Evolutionary conservation across 768 basidiomycete species (phyloP).

Genomic region (Suillus tomentosus): DNA sequence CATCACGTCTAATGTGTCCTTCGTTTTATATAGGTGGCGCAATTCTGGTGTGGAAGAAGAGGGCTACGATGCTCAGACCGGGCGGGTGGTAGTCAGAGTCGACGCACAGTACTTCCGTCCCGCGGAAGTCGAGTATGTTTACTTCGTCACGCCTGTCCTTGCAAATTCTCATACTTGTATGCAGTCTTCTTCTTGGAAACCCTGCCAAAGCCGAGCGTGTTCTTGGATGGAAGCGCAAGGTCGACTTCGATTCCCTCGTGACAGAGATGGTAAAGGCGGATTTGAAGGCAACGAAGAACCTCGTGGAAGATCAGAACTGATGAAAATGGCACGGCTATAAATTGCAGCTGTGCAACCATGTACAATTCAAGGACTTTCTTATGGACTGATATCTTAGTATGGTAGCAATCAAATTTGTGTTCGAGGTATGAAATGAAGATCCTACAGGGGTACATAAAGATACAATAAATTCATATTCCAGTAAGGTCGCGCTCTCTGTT

Average conservation of each 20-base stretch:
- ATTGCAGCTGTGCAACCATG: neutral
- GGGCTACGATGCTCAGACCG: slow-evolving; percentile 69
- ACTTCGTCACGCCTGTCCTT: slow-evolving; percentile 8
- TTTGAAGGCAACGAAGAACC: slow-evolving; percentile 67
- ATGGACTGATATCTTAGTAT: slow-evolving; percentile 1
- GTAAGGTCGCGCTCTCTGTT: neutral
- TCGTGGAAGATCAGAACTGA: slow-evolving; percentile 85
- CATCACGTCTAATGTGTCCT: neutral
- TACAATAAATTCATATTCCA: neutral
- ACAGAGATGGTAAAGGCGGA: slow-evolving; percentile 91
- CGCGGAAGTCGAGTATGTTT: slow-evolving; percentile 87
- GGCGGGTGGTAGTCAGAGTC: slow-evolving; percentile 76
- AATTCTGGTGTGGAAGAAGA: slow-evolving; percentile 76
- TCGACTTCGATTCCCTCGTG: slow-evolving; percentile 82
- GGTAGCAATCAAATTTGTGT: neutral
- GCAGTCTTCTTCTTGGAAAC: slow-evolving; percentile 80
- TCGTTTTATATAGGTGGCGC: slow-evolving; percentile 60
- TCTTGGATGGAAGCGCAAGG: slow-evolving; percentile 89
- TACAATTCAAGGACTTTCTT: slow-evolving; percentile 6
- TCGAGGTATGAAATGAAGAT: neutral
- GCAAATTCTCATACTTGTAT: neutral
- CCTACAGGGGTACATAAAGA: neutral
- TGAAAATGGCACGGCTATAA: neutral
- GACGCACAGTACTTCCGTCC: slow-evolving; percentile 93
- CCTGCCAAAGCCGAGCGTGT: slow-evolving; percentile 87